Conservation (phyloP, 2,329 filamentous ascomycete species). For the Aspergillus brunneoviolaceus region DNA sequence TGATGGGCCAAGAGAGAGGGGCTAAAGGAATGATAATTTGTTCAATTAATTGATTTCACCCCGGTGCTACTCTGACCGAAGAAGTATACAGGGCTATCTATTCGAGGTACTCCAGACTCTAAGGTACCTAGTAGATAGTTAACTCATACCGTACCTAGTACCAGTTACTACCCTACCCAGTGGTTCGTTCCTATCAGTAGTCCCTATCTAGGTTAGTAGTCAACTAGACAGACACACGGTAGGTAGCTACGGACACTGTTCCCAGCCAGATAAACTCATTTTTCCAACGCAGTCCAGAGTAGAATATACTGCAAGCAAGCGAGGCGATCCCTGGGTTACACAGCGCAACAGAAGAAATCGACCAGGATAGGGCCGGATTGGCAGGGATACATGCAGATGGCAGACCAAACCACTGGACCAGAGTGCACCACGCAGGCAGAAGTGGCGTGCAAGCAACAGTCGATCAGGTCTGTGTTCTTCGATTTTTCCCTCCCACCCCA, state of each 20-base stretch:
- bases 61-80: neutral
- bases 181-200: too few relatives aligned
- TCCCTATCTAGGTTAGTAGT: neutral
- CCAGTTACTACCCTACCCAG: too few relatives aligned
- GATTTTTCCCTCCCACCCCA: neutral
- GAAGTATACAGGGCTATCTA: neutral
- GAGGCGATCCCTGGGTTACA: slow-evolving; percentile 21
- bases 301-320: slow-evolving; percentile 22
- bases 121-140: too few relatives aligned
- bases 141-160: too few relatives aligned
- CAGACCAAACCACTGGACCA: slow-evolving; percentile 23
- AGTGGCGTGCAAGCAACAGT: slow-evolving; percentile 21
- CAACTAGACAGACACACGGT: too few relatives aligned
- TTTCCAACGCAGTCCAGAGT: neutral
- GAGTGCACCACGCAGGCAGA: slow-evolving; percentile 23
- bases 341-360: slow-evolving; percentile 18
- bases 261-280: neutral
- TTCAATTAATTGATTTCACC: neutral
- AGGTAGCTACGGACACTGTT: neutral
- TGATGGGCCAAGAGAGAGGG: neutral
- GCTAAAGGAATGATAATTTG: neutral
- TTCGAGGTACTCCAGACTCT: neutral
- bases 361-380: slow-evolving; percentile 13
- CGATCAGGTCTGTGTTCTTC: slow-evolving; percentile 15
- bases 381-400: slow-evolving; percentile 24